phyloP scores from a whole-genome alignment of 768 basidiomycete species.

The Amanita rubescens region DNA sequence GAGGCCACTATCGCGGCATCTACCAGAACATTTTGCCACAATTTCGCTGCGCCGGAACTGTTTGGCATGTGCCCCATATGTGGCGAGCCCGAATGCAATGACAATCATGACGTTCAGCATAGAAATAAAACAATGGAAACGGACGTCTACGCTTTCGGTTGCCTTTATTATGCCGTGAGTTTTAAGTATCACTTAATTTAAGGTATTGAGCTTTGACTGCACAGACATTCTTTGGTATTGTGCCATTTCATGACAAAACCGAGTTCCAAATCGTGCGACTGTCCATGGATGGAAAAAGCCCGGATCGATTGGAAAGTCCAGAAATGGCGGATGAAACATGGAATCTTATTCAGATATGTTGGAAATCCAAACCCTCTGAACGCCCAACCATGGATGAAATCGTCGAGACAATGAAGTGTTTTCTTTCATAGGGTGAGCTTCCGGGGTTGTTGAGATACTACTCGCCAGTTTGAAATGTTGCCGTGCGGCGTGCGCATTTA shows the following conservation, averaged over 20 bases:
- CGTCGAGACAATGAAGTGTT: background rate
- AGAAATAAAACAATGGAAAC: background rate
- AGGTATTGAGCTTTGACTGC: background rate
- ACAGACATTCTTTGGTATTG: background rate
- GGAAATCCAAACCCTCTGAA: background rate
- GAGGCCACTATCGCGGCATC: too few relatives aligned
- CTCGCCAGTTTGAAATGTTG: too few relatives aligned
- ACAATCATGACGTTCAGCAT: background rate
- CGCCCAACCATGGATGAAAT: background rate
- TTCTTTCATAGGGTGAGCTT: too few relatives aligned
- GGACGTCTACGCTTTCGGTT: conserved; percentile 2
- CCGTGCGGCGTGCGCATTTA: too few relatives aligned
- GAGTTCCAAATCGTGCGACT: background rate
- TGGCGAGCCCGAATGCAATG: background rate
- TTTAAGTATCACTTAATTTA: background rate
- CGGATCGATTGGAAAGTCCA: background rate
- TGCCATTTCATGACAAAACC: background rate
- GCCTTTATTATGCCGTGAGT: background rate
- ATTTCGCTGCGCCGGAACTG: conserved; percentile 2
- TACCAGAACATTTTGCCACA: background rate
- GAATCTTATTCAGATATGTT: background rate
- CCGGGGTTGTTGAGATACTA: too few relatives aligned
- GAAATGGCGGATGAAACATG: background rate
- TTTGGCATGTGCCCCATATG: background rate
- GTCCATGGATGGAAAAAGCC: background rate